A percentile compares a stretch with the other conserved stretches of the same genome.
Conservation (phyloP, 1,139 yeast species). For the Candida sanyaensis region DNA sequence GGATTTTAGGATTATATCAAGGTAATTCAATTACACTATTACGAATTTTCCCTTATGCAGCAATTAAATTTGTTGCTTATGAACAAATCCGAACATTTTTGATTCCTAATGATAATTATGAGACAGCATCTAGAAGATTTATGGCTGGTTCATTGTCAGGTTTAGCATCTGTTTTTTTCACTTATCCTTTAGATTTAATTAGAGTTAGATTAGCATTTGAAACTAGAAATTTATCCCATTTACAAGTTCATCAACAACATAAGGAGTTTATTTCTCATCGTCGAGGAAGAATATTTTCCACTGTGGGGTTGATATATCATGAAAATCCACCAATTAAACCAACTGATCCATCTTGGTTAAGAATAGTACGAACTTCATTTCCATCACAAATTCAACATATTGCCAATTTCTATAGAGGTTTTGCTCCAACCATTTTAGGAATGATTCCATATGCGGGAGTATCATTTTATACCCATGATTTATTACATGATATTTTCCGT, state of each 20-base stretch:
- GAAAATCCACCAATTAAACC: constrained; percentile 57
- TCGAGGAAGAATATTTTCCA: constrained; percentile 57
- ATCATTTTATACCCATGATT: constrained; percentile 91
- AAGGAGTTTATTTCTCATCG: constrained; percentile 25
- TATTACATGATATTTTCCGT: constrained; percentile 82
- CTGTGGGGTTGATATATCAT: constrained; percentile 56
- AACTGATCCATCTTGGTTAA: constrained; percentile 40
- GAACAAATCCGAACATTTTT: constrained; percentile 84
- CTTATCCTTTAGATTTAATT: constrained; percentile 89
- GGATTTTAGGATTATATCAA: constrained; percentile 82
- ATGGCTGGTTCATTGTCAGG: constrained; percentile 92
- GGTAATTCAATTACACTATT: constrained; percentile 94
- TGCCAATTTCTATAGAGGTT: constrained; percentile 89
- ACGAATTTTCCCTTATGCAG: constrained; percentile 95
- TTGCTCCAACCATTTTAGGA: constrained; percentile 90
- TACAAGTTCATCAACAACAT: constrained; percentile 23
- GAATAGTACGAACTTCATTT: constrained; percentile 30
- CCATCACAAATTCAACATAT: constrained; percentile 42
- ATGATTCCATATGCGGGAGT: constrained; percentile 99
- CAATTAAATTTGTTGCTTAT: constrained; percentile 95
- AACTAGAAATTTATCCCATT: constrained; percentile 48
- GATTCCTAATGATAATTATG: constrained; percentile 73
- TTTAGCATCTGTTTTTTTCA: constrained; percentile 79
- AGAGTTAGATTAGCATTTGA: constrained; percentile 92
- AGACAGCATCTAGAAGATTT: constrained; percentile 78